phyloP scores from a whole-genome alignment of 148 eudicot species.

The Polygonum maritimum region DNA sequence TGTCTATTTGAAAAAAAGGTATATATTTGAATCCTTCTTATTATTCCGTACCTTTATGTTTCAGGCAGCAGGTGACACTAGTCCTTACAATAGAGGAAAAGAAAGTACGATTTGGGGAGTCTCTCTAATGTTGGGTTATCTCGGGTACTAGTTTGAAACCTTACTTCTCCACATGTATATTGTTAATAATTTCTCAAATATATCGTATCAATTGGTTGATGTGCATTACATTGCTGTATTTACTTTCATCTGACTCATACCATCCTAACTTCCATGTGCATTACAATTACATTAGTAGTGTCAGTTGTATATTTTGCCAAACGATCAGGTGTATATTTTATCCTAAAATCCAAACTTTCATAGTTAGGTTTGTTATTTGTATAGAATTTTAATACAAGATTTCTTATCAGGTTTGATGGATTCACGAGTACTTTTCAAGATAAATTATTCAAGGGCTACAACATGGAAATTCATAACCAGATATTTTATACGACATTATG shows the following conservation, averaged over 20 bases:
- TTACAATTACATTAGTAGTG: neutral
- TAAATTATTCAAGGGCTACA: conserved; percentile 88
- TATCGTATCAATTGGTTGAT: neutral
- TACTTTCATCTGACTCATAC: neutral
- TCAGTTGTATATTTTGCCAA: neutral
- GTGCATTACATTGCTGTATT: too few relatives aligned
- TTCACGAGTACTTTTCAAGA: conserved; percentile 98
- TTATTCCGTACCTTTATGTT: conserved; percentile 5
- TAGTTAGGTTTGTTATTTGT: neutral
- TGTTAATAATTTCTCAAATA: neutral
- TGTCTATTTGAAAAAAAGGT: neutral
- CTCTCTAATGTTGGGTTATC: conserved; percentile 94
- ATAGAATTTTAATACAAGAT: neutral
- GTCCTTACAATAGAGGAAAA: conserved; percentile 68
- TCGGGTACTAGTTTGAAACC: conserved; percentile 53
- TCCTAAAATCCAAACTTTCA: neutral
- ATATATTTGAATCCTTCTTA: neutral
- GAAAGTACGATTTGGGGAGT: conserved; percentile 97
- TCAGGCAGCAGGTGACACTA: conserved; percentile 71
- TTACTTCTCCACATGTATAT: neutral
- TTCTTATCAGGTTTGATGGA: conserved; percentile 68
- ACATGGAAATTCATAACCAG: conserved; percentile 95
- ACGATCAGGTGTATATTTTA: neutral
- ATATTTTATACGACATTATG: conserved; percentile 95
- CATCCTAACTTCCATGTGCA: neutral